These are phyloP conservation scores for Andrographis paniculata DNA, from an alignment of 305 asterid species.

Conservation along the genomic window DNA sequence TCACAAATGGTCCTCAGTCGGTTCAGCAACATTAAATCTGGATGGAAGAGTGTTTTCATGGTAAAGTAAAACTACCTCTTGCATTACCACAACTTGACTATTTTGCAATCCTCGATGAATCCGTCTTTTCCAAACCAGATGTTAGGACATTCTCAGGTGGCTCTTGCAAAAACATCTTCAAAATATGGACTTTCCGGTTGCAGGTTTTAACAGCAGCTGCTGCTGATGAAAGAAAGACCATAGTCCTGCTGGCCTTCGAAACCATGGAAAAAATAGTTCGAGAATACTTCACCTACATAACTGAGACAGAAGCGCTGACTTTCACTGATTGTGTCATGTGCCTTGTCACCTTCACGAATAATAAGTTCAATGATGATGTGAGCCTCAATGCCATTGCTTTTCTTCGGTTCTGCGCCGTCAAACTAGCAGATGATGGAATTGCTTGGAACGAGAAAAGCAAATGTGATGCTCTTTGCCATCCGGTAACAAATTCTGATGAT, in stretches of 20 bases:
- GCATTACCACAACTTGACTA: not conserved
- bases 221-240: conserved; percentile 93
- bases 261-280: conserved; percentile 97
- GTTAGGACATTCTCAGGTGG: not conserved
- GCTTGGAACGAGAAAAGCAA: conserved; percentile 51
- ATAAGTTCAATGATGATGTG: conserved; percentile 89
- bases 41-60: conserved; percentile 99
- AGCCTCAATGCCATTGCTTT: conserved; percentile 99
- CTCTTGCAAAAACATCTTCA: not conserved
- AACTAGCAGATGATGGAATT: conserved; percentile 96
- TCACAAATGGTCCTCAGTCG: conserved; percentile 99
- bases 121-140: not conserved
- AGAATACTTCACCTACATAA: conserved; percentile 89
- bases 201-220: conserved; percentile 98
- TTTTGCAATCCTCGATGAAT: not conserved
- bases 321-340: conserved; percentile 96
- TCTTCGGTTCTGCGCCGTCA: conserved; percentile 96
- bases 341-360: conserved; percentile 91
- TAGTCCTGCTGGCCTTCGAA: conserved; percentile 89
- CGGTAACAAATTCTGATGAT: conserved; percentile 27
- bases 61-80: conserved; percentile 40
- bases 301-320: conserved; percentile 87
- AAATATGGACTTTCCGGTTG: not conserved
- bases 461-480: conserved; percentile 31
- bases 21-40: conserved; percentile 89